Evolutionary conservation across 2,329 filamentous ascomycete genomes (phyloP).

Genomic region (Cladobotryum protrusum): DNA sequence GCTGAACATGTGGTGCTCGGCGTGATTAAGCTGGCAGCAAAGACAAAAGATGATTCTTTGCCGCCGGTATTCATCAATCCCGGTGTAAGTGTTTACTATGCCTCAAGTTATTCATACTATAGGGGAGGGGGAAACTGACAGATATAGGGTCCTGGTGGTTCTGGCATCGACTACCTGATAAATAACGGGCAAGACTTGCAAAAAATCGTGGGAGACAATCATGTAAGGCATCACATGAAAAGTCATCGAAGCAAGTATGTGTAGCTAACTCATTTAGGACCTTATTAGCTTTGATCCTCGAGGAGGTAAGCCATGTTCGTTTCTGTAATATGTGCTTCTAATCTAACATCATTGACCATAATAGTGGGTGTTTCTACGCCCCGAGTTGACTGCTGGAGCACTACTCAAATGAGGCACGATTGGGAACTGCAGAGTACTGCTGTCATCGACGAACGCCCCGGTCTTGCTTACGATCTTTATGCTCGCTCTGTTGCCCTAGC

Average conservation of each 20-base stretch:
- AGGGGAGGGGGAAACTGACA: too few species aligned
- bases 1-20: slow-evolving; percentile 25
- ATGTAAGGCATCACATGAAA: slow-evolving; percentile 27
- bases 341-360: not conserved
- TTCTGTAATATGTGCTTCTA: not conserved
- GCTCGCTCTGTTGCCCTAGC: slow-evolving; percentile 37
- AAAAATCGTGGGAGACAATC: slow-evolving; percentile 40
- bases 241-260: not conserved
- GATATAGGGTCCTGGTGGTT: slow-evolving; percentile 43
- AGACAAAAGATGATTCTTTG: slow-evolving; percentile 18
- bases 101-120: too few species aligned
- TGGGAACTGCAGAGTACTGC: slow-evolving; percentile 40
- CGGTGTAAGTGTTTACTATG: slow-evolving; percentile 19
- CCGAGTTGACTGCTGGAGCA: slow-evolving; percentile 45
- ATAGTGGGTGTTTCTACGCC: slow-evolving; percentile 43
- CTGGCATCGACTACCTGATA: slow-evolving; percentile 32
- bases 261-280: slow-evolving; percentile 25
- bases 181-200: slow-evolving; percentile 30
- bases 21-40: slow-evolving; percentile 28
- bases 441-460: slow-evolving; percentile 41
- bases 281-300: slow-evolving; percentile 47
- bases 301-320: slow-evolving; percentile 28
- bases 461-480: slow-evolving; percentile 39
- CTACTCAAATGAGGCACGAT: slow-evolving; percentile 30
- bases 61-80: slow-evolving; percentile 31